Conservation (phyloP, 805 yeast species). For the Saturnispora silvae region DNA sequence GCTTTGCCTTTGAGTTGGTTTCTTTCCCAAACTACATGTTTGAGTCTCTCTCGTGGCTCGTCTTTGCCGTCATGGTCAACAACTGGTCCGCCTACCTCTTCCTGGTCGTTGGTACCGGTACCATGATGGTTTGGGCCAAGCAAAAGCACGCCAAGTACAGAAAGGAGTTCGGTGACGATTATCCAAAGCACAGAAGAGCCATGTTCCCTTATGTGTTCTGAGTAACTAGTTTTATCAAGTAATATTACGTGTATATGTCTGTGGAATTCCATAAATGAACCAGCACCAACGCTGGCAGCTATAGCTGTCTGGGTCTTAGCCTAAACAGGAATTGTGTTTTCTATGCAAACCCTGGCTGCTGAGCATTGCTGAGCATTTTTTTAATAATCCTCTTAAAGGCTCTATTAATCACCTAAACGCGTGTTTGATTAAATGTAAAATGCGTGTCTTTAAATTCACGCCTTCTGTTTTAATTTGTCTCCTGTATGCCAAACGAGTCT, state of each 20-base stretch:
- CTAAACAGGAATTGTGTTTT: no score
- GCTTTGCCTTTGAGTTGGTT: conserved; percentile 71
- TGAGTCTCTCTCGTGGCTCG: conserved; percentile 69
- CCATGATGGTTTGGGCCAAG: conserved; percentile 89
- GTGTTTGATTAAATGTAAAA: no score
- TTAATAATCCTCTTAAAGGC: no score
- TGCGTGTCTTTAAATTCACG: no score
- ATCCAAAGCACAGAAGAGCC: conserved; percentile 71
- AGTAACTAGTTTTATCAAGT: conserved; percentile 2
- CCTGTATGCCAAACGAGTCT: not conserved
- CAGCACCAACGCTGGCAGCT: no score
- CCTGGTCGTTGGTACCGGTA: conserved; percentile 56
- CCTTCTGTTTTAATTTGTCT: no score
- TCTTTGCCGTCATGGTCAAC: conserved; percentile 58
- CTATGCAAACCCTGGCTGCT: no score
- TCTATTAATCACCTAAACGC: no score
- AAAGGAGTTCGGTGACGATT: conserved; percentile 63
- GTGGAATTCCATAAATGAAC: no score
- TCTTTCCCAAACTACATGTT: conserved; percentile 94
- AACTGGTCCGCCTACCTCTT: conserved; percentile 72
- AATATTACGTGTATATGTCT: conserved; percentile 1
- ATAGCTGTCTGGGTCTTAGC: no score
- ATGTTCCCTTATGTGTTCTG: conserved; percentile 66
- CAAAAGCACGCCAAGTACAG: conserved; percentile 67
- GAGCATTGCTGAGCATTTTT: no score